Base-by-base conservation (phyloP, 2,329 filamentous ascomycete genomes). In the Microascus cirrosus region DNA sequence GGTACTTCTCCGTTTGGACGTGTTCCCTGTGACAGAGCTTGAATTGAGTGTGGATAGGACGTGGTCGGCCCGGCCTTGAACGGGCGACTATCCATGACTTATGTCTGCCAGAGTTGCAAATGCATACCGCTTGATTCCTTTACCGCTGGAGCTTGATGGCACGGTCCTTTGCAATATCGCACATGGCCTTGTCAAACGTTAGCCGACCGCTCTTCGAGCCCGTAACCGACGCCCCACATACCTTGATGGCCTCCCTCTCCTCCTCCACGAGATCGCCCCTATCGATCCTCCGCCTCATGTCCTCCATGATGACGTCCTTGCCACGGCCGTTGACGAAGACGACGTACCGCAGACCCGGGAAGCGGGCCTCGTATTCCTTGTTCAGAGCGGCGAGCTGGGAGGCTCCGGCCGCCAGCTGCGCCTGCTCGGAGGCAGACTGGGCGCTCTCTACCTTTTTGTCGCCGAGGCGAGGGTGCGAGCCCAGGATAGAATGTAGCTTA, bases 291-390 rank as follows among this genome's bases (percentile, higher is more conserved):
- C 72, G 69, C 61, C 80, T 80, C 89, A 96, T 95, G 65, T 96
- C 85, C 61, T 82, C 77, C 86, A 96, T 90, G 58, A 96, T 86
- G 61, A 82, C 81, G 1, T 81, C 78, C 59, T 90, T 78, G 48
- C 82, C 79, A 53, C 92, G 80, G 0, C 90, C 90, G 68, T 95
- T 92, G 58, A 96, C 93, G 69, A 96, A 96, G 20, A 93, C 89
- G 67, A 96, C 90, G 75, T 95, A 96, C 71, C 87, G 79, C 67
- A 96, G 69, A 0, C 92, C 90, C 0, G 90, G 90, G 69, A 93
- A 96, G 58, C 65, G 78, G n/a, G 74, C 74, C 70, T 96, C 92
- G 68, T 96, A 96, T 70, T 89, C 82, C 12, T 71, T 71, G 67
- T 96, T 96, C 65, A 96, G 71, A 34, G 66, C 68, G 7, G 74